Evolutionary conservation across 2,329 filamentous ascomycete species (phyloP).

Genomic region (Scedosporium aurantiacum): DNA sequence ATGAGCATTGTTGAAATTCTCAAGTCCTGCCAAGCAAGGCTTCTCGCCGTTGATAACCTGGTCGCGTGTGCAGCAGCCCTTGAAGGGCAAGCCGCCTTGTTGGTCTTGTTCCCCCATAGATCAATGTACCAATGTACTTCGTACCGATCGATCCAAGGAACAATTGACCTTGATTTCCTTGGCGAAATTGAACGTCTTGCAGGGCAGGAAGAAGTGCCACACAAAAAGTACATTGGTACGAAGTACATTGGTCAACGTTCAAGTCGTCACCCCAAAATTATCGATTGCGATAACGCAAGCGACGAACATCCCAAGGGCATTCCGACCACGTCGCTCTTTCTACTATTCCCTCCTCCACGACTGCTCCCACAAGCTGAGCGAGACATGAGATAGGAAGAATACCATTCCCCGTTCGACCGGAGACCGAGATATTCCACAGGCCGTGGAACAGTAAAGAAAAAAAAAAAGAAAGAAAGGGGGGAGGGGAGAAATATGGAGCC

Average conservation of each 20-base stretch:
- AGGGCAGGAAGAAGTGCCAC: too few relatives aligned
- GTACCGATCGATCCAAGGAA: too few relatives aligned
- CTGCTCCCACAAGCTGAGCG: too few relatives aligned
- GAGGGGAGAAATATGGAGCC: slow-evolving; percentile 54
- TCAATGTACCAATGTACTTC: too few relatives aligned
- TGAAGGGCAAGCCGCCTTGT: background rate
- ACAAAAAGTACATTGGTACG: too few relatives aligned
- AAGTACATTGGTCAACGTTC: too few relatives aligned
- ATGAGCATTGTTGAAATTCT: background rate
- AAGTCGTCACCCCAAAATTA: too few relatives aligned
- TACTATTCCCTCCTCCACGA: background rate
- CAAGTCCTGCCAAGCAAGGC: background rate
- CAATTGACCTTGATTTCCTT: too few relatives aligned
- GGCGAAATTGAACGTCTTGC: too few relatives aligned
- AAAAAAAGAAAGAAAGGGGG: background rate
- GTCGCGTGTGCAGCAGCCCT: background rate
- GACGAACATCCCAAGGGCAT: background rate
- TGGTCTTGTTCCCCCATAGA: too few relatives aligned
- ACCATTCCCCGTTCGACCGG: too few relatives aligned
- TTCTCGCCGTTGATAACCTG: background rate
- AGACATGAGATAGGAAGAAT: too few relatives aligned
- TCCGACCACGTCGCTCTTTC: background rate
- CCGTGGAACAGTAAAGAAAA: background rate
- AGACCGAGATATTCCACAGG: background rate
- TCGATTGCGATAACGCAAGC: background rate